Conservation (phyloP, 108 stramenopile species). For the Skeletonema potamos region DNA sequence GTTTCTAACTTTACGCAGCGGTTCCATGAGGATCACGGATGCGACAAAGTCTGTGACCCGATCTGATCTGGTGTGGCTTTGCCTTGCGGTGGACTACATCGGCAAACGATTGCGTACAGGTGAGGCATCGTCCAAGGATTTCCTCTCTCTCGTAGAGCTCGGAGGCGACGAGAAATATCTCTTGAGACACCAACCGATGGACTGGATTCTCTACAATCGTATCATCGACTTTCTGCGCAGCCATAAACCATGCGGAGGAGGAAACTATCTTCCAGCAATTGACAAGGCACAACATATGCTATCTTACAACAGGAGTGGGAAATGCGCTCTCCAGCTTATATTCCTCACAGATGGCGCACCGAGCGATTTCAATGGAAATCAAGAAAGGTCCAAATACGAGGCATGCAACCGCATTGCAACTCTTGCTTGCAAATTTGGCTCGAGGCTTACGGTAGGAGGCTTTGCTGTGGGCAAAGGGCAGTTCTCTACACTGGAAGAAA, state of each 20-base stretch:
- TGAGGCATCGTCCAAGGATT: slow-evolving; percentile 34
- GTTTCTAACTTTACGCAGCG: background rate
- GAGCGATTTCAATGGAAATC: slow-evolving; percentile 29
- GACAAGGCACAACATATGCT: slow-evolving; percentile 38
- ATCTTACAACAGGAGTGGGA: slow-evolving; percentile 12
- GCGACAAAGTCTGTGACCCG: slow-evolving; percentile 42
- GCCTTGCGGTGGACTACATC: slow-evolving; percentile 49
- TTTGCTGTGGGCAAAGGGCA: slow-evolving; percentile 35
- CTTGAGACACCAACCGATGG: slow-evolving; percentile 38
- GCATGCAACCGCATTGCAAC: slow-evolving; percentile 35
- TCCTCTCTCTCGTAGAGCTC: slow-evolving; percentile 44
- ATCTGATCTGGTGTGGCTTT: slow-evolving; percentile 50
- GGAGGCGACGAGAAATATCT: slow-evolving; percentile 7
- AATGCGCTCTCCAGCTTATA: slow-evolving; percentile 43
- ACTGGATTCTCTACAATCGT: slow-evolving; percentile 47
- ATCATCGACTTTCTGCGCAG: slow-evolving; percentile 38
- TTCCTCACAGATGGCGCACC: slow-evolving; percentile 57
- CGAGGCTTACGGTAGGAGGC: slow-evolving; percentile 50
- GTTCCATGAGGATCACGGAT: slow-evolving; percentile 49
- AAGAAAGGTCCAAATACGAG: background rate
- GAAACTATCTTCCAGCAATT: slow-evolving; percentile 52
- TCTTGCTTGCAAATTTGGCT: slow-evolving; percentile 43
- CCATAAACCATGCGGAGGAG: slow-evolving; percentile 18
- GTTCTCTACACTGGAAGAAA: slow-evolving; percentile 26
- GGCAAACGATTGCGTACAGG: slow-evolving; percentile 36